Evolutionary conservation across 2,329 filamentous ascomycete species (phyloP), one percentile per base, ranked within the genome.

Genomic region (Xylaria sp.): DNA sequence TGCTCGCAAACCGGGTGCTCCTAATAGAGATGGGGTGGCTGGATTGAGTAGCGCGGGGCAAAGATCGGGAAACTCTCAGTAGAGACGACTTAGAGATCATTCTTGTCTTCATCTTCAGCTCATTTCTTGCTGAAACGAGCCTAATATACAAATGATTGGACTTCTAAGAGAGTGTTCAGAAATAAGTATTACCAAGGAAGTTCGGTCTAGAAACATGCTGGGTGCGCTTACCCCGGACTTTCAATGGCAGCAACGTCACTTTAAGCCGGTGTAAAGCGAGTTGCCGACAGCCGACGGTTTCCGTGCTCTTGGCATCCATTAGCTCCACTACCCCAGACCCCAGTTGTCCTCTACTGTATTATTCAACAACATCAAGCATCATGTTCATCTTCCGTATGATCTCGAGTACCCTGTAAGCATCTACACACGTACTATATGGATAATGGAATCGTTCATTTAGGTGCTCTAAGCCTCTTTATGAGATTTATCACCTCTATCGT

Each of bases 1-100:
- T 84, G 77, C 85, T 83, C 42, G 82, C 82, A 47, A 75, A 74
- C 70, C 84, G 81, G 61, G 67, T 47, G 50, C 69, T 65, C 58
- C 73, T 66, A 56, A 70, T 34, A 6, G 67, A 45, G 34, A 51
- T 48, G 9, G 39, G 48, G 32, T 34, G 67, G 4, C 39, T 61
- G n/a, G 56, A 61, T 21, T 67, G 65, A 69, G 69, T 45, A 66
- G 36, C 67, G 69, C 74, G 72, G 67, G 71, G 69, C 55, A 68
- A 48, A 45, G 64, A 68, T 64, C 62, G 51, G 42, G 68, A 66
- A 19, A 64, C 68, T 67, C 72, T 71, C 56, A 70, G 73, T 30
- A 75, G 61, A 54, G 70, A 69, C n/a, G 67, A 64, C 65, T 57
- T 71, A 24, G 72, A 66, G 19, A 77, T 59, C 32, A 75, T 65